phyloP scores from a whole-genome alignment of 108 stramenopile genomes.

The Fragilariopsis cylindrus region DNA sequence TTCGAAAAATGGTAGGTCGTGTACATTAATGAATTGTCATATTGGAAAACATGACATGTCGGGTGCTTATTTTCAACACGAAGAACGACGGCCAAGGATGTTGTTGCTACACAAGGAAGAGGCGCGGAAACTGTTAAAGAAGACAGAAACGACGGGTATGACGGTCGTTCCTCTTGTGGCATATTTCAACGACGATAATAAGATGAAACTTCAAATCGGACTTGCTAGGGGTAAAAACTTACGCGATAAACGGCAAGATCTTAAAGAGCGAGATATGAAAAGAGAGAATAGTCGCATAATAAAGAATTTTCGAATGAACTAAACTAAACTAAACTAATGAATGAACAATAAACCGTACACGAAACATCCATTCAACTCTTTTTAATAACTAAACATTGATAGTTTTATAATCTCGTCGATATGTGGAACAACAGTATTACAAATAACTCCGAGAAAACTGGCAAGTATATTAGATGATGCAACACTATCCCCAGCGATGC shows the following conservation, averaged over 20 bases:
- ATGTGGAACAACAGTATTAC: too few relatives aligned
- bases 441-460: too few relatives aligned
- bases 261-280: constrained; percentile 76
- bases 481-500: neutral
- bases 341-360: too few relatives aligned
- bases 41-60: constrained; percentile 74
- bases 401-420: too few relatives aligned
- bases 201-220: constrained; percentile 80
- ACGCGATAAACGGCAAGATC: constrained; percentile 79
- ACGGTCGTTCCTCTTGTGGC: constrained; percentile 82
- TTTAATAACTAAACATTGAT: too few relatives aligned
- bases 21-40: constrained; percentile 74
- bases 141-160: constrained; percentile 54
- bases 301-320: constrained; percentile 58
- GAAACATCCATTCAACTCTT: too few relatives aligned
- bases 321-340: too few relatives aligned
- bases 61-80: constrained; percentile 82
- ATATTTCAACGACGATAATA: constrained; percentile 85
- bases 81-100: constrained; percentile 60
- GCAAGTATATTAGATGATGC: too few relatives aligned
- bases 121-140: constrained; percentile 51
- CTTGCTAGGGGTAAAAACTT: constrained; percentile 83
- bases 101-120: constrained; percentile 65
- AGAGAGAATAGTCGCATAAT: constrained; percentile 73
- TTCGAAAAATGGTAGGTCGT: constrained; percentile 58